A percentile compares a stretch with the other conserved stretches of the same genome.
phyloP scores from a whole-genome alignment of 179 eudicot genomes.

The Silene coronaria region DNA sequence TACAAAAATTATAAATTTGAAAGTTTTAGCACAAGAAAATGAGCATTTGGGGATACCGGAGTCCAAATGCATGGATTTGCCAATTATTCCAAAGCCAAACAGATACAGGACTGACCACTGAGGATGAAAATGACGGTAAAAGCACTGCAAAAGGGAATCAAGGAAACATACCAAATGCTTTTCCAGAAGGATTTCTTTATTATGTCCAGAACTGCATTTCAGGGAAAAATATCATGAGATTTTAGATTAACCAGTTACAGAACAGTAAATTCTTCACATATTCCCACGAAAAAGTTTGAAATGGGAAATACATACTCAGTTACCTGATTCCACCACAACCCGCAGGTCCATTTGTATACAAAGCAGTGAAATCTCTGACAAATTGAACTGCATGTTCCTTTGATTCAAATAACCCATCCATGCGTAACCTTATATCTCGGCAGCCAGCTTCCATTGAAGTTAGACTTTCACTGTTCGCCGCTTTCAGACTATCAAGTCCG shows the following conservation, averaged over 20 bases:
- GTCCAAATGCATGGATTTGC: too few relatives aligned
- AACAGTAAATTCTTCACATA: neutral
- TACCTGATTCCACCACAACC: conserved; percentile 98
- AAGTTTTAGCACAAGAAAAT: too few relatives aligned
- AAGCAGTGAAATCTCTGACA: conserved; percentile 68
- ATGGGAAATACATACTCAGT: neutral
- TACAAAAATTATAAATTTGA: too few relatives aligned
- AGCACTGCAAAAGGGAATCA: conserved; percentile 1
- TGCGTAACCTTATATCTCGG: conserved; percentile 73
- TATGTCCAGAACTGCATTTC: conserved; percentile 73
- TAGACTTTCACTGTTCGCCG: conserved; percentile 27
- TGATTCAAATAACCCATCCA: conserved; percentile 81
- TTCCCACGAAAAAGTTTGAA: neutral
- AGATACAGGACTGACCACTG: neutral
- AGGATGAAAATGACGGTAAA: neutral
- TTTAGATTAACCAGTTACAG: conserved; percentile 2
- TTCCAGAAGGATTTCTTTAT: conserved; percentile 68
- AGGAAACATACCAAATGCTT: conserved; percentile 52
- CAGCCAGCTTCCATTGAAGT: conserved; percentile 21
- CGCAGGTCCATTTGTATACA: conserved; percentile 97
- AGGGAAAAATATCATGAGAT: conserved; percentile 13
- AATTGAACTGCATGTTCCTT: conserved; percentile 69
- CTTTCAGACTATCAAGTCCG: conserved; percentile 88
- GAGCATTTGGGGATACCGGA: too few relatives aligned
- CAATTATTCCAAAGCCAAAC: neutral